These are phyloP conservation scores for Phoma sp. DNA, from an alignment of 2,329 filamentous ascomycete species.

Conservation along the genomic window DNA sequence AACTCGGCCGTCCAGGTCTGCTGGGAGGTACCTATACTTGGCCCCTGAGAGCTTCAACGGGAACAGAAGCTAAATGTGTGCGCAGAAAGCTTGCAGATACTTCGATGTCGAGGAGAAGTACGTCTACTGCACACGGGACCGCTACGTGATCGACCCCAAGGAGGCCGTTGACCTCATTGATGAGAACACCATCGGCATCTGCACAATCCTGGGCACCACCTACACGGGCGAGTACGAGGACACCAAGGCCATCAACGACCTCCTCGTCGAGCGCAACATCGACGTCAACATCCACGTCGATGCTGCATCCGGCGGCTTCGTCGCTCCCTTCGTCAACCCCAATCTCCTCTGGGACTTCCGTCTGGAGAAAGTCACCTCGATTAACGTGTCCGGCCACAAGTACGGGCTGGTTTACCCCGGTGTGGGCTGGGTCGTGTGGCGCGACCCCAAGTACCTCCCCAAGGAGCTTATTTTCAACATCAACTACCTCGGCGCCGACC, in stretches of 20 bases:
- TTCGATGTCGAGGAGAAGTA: constrained; percentile 93
- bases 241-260: constrained; percentile 87
- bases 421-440: constrained; percentile 93
- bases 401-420: constrained; percentile 79
- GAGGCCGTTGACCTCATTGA: constrained; percentile 67
- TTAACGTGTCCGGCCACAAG: constrained; percentile 95
- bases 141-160: constrained; percentile 69
- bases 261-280: constrained; percentile 75
- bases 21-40: constrained; percentile 68
- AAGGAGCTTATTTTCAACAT: constrained; percentile 98
- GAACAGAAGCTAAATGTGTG: background rate
- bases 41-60: too few species aligned
- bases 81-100: constrained; percentile 72
- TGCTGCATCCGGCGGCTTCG: constrained; percentile 89
- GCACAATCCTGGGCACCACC: constrained; percentile 85
- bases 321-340: constrained; percentile 87
- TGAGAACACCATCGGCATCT: constrained; percentile 86
- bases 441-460: constrained; percentile 69
- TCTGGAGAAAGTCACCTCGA: constrained; percentile 84
- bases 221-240: constrained; percentile 96
- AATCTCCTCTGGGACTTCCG: constrained; percentile 91
- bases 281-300: constrained; percentile 93
- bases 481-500: constrained; percentile 96
- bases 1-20: constrained; percentile 94
- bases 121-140: constrained; percentile 65